Conservation (phyloP, 495 filamentous ascomycete species). For the Bombardia bombarda region DNA sequence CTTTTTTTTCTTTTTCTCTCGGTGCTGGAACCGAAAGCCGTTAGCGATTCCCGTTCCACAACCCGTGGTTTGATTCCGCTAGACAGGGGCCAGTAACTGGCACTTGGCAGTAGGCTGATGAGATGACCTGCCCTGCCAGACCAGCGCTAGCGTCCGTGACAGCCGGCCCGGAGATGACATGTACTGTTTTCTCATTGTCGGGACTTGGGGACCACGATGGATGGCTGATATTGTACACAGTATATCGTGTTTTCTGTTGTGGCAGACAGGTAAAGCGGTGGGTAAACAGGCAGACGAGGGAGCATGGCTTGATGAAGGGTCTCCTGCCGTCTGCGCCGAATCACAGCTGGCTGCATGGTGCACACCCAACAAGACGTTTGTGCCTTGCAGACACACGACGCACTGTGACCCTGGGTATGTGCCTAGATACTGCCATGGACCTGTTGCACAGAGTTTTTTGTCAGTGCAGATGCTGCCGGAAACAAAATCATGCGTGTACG, state of each 20-base stretch:
- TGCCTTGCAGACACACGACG: neutral
- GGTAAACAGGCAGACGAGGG: neutral
- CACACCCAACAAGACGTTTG: neutral
- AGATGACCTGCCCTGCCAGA: neutral
- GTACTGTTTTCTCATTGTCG: neutral
- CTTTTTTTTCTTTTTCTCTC: neutral
- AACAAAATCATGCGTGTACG: neutral
- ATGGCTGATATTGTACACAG: neutral
- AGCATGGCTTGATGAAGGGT: neutral
- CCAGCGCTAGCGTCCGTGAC: neutral
- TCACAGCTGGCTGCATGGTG: neutral
- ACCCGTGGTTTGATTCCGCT: too few relatives aligned
- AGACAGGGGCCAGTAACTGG: too few relatives aligned
- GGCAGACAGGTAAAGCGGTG: neutral
- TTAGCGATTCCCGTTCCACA: slow-evolving; percentile 6
- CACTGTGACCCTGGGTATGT: neutral
- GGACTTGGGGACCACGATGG: neutral
- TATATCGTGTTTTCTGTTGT: neutral
- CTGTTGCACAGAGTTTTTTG: slow-evolving; percentile 4
- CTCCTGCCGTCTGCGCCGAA: neutral
- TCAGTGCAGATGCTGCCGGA: neutral
- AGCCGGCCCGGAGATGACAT: neutral
- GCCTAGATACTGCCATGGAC: too few relatives aligned
- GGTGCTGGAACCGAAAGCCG: slow-evolving; percentile 10
- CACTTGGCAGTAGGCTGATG: too few relatives aligned